Percentiles rank a stretch among this genome's conserved stretches.
Evolutionary conservation across 2,329 filamentous ascomycete species (phyloP).

Genomic region (Sclerotinia spermophila): DNA sequence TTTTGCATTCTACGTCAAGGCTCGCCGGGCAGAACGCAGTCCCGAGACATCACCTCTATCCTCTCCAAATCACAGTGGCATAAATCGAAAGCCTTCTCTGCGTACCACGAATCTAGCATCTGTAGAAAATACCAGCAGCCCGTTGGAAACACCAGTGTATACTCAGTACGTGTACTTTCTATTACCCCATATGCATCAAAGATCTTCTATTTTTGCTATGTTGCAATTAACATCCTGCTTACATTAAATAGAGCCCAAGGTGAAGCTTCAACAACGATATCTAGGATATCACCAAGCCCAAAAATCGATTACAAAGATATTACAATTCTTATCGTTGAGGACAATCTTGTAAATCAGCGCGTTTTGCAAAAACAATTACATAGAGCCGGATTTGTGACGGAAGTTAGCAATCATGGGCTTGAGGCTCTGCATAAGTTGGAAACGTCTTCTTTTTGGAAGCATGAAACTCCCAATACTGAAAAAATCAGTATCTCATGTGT

Average conservation of each 20-base stretch:
- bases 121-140: neutral
- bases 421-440: constrained; percentile 58
- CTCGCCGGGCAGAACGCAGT: constrained; percentile 34
- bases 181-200: neutral
- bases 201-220: neutral
- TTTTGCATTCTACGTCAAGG: constrained; percentile 68
- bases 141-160: neutral
- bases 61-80: neutral
- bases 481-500: constrained; percentile 55
- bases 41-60: constrained; percentile 12
- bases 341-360: constrained; percentile 65
- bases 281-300: neutral
- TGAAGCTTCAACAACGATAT: neutral
- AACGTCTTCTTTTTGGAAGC: constrained; percentile 52
- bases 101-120: neutral
- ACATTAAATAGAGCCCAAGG: neutral
- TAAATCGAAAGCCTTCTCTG: neutral
- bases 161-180: neutral
- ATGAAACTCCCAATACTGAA: constrained; percentile 36
- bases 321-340: constrained; percentile 60
- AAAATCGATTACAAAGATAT: constrained; percentile 12
- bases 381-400: constrained; percentile 57
- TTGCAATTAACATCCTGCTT: neutral
- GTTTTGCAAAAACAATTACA: constrained; percentile 59
- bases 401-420: constrained; percentile 61